These are phyloP conservation scores for Solanum pinnatisectum DNA, from an alignment of 257 asterid genomes.

Conservation along the genomic window DNA sequence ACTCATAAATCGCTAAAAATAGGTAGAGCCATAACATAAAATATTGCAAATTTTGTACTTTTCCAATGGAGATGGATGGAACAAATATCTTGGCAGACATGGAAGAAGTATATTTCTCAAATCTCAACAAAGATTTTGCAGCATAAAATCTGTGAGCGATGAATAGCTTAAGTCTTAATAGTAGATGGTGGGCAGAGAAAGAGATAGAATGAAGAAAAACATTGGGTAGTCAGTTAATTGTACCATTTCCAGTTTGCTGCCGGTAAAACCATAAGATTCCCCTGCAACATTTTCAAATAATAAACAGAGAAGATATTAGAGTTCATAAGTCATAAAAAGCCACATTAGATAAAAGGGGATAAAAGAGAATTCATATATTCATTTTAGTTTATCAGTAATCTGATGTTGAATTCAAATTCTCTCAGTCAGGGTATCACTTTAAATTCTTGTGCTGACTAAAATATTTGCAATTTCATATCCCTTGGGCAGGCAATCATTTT, in stretches of 20 bases:
- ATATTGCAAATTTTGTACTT: neutral
- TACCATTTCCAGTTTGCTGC: conserved; percentile 79
- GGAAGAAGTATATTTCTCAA: neutral
- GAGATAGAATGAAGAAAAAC: neutral
- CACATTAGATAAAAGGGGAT: neutral
- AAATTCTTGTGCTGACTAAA: neutral
- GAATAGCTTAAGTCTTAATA: neutral
- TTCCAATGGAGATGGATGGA: neutral
- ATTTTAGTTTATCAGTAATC: neutral
- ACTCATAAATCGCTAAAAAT: neutral
- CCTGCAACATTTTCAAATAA: conserved; percentile 38
- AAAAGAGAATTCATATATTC: neutral
- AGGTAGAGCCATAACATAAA: neutral
- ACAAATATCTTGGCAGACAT: neutral
- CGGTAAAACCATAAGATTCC: conserved; percentile 62
- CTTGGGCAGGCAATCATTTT: neutral
- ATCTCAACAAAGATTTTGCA: neutral
- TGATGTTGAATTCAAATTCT: neutral
- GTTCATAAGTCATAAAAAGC: neutral
- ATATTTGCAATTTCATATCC: neutral
- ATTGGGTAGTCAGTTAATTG: neutral
- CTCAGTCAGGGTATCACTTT: neutral
- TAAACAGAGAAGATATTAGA: conserved; percentile 1
- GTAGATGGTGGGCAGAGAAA: neutral
- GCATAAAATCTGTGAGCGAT: neutral